Base-by-base conservation (phyloP, 169 alveolate genomes). In the Theileria orientalis region DNA sequence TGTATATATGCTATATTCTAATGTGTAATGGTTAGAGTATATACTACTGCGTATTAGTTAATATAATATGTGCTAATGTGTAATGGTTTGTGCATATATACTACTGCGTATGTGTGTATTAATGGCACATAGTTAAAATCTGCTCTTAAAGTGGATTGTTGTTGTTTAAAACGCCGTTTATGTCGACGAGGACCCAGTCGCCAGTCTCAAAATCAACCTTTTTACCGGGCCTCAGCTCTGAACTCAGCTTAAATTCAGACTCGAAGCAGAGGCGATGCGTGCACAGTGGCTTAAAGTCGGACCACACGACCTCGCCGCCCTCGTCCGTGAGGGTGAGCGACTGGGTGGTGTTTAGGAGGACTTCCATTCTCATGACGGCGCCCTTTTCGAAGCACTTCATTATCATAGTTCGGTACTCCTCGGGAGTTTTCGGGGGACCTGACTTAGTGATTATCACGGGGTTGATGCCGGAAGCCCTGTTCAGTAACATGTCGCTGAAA, bases 361-460 rank as follows among this genome's bases (percentile, higher is more conserved):
- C 76, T 32, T 66, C 84, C 84, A 74, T 74, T 0, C 79, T 9
- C 2, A 70, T 61, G 32, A 74, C 30, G 2, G 40, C 44, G 41
- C 84, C 84, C 78, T 74, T 74, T 60, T 74, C 84, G 35, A 74
- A 74, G 6, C 76, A 62, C 37, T 67, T 52, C 21, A 74, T 1
- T n/a, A 74, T 64, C 37, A 54, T 3, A 0, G 54, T 69, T 7
- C 73, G 71, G 27, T 32, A 7, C 30, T 72, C 72, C 71, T 74
- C 63, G 14, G 76, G 21, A 19, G n/a, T 67, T 7, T 21, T 2
- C 9, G 77, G 60, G 6, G 33, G 14, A 6, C 64, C 79, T 0
- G 56, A 69, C 27, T 23, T 46, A 6, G 75, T 23, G 29, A 74
- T 63, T 41, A 74, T 27, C 7, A 74, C 62, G 69, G 60, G 84